Conservation (phyloP, 345 rosid genomes). For the Abelmoschus esculentus region DNA sequence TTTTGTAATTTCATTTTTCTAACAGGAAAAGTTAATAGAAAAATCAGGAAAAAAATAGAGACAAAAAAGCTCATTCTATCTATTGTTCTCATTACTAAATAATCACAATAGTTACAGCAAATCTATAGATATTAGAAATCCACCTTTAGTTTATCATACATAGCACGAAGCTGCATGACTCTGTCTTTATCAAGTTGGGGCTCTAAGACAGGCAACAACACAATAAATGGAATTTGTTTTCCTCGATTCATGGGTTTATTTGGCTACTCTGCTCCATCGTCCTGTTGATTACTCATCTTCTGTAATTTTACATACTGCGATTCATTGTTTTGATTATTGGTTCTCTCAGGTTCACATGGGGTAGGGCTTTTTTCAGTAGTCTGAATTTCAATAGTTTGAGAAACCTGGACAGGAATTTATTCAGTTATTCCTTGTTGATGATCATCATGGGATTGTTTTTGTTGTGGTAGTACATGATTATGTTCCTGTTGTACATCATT, state of each 20-base stretch:
- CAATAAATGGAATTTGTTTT: constrained; percentile 74
- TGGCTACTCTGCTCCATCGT: constrained; percentile 42
- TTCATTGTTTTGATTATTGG: constrained; percentile 41
- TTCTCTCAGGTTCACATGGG: constrained; percentile 40
- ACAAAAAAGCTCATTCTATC: neutral
- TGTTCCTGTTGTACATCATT: constrained; percentile 32
- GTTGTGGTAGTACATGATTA: constrained; percentile 32
- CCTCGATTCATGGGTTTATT: constrained; percentile 34
- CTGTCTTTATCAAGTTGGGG: constrained; percentile 89
- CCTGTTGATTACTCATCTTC: constrained; percentile 63
- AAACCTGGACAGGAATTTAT: constrained; percentile 38
- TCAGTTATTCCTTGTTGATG: constrained; percentile 35
- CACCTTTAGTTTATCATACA: constrained; percentile 59
- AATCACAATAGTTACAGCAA: constrained; percentile 15
- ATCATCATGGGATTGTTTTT: constrained; percentile 46
- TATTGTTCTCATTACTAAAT: neutral
- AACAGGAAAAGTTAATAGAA: constrained; percentile 20
- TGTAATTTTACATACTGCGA: constrained; percentile 54
- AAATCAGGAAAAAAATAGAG: constrained; percentile 9
- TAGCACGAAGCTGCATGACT: constrained; percentile 80
- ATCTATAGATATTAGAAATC: constrained; percentile 13
- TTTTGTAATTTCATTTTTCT: constrained; percentile 86
- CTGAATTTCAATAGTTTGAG: constrained; percentile 44
- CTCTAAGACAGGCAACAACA: constrained; percentile 66
- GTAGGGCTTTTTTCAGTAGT: constrained; percentile 44